Conservation (phyloP, 768 basidiomycete genomes). For the Omphalotus guepiniiformis region DNA sequence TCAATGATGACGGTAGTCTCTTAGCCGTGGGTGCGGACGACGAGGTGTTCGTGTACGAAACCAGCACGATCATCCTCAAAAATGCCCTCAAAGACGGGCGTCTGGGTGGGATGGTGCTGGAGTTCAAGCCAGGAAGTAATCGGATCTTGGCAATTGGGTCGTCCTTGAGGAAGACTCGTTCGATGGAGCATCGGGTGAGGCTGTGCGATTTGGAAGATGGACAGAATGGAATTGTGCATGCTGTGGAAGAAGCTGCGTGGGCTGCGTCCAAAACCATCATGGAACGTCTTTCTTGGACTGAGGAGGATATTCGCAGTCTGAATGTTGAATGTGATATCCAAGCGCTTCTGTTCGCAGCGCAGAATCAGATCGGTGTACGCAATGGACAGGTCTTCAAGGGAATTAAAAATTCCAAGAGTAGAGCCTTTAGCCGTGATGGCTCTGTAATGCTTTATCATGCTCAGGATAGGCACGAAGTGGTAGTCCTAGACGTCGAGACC, state of each 20-base stretch:
- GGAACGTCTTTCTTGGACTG: neutral
- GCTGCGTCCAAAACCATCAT: neutral
- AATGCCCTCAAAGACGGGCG: neutral
- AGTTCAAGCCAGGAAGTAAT: neutral
- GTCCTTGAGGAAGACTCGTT: neutral
- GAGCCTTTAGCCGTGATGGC: conserved; percentile 12
- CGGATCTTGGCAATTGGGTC: too few species aligned
- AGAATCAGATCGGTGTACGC: neutral
- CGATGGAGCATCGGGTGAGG: neutral
- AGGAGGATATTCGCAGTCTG: neutral
- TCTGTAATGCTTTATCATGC: neutral
- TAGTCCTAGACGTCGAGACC: neutral
- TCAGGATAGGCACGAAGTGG: neutral
- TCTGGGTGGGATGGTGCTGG: neutral
- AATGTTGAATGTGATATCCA: neutral
- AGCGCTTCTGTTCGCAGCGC: neutral
- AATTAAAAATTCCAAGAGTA: neutral
- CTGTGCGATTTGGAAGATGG: neutral
- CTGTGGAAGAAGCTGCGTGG: neutral
- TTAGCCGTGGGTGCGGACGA: neutral
- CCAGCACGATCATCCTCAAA: neutral
- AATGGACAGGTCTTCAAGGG: neutral
- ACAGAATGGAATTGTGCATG: neutral
- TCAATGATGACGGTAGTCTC: conserved; percentile 2
- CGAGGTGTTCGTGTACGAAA: neutral